phyloP scores from a whole-genome alignment of 2,329 filamentous ascomycete species.

The Sporothrix mexicana region DNA sequence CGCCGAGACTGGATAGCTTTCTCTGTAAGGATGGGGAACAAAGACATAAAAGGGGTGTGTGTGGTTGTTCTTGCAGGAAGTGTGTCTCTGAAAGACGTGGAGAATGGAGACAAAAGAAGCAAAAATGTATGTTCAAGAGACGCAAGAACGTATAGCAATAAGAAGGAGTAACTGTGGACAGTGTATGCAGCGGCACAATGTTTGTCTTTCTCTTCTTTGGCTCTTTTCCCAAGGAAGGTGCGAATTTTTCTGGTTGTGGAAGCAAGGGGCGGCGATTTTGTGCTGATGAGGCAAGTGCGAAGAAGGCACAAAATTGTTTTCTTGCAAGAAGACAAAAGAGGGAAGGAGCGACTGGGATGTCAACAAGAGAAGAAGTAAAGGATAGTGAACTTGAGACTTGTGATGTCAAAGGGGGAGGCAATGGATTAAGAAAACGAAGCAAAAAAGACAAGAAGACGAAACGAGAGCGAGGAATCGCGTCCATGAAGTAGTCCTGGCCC shows the following conservation, averaged over 20 bases:
- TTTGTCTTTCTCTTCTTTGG: neutral
- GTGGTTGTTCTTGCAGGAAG: neutral
- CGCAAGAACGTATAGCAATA: neutral
- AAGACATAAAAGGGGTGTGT: constrained; percentile 2
- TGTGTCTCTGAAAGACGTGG: constrained; percentile 5
- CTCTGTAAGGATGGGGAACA: neutral
- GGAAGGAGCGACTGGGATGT: neutral
- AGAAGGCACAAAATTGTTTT: neutral
- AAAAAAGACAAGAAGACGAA: neutral
- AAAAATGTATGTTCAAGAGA: neutral
- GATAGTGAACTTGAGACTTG: neutral
- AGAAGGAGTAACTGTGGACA: constrained; percentile 9
- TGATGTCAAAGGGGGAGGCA: neutral
- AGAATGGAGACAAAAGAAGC: neutral
- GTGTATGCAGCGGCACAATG: neutral
- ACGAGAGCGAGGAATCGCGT: neutral
- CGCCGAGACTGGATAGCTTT: neutral
- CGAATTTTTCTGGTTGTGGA: constrained; percentile 6
- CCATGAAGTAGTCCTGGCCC: constrained; percentile 21
- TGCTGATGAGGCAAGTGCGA: constrained; percentile 2
- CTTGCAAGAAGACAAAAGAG: neutral
- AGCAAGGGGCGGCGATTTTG: constrained; percentile 1
- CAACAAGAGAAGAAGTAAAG: neutral
- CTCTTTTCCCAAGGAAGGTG: neutral
- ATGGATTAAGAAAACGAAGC: neutral